Conservation (phyloP, 164 flowering plant genomes). For the Piper betle region DNA sequence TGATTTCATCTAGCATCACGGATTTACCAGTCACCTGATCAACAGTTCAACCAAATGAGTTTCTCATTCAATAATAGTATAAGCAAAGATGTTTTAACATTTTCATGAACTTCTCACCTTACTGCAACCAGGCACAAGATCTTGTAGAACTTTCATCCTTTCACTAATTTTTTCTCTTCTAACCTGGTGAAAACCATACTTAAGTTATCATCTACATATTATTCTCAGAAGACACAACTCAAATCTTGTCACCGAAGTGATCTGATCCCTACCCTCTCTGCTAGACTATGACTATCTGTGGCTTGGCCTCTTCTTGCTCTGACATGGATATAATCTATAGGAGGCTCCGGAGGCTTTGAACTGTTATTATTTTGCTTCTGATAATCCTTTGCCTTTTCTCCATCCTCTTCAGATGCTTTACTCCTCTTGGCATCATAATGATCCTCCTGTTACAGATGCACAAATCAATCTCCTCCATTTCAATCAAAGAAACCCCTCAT, state of each 20-base stretch:
- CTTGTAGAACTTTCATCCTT: slow-evolving; percentile 90
- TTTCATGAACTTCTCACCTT: slow-evolving; percentile 33
- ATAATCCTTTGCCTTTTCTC: slow-evolving; percentile 20
- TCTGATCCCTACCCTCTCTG: slow-evolving; percentile 64
- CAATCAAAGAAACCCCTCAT: too few relatives aligned
- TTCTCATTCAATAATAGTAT: neutral
- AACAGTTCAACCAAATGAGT: neutral
- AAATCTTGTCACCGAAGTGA: neutral
- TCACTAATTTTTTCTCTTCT: slow-evolving; percentile 92
- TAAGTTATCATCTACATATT: neutral
- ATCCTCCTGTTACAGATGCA: slow-evolving; percentile 32
- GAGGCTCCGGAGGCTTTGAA: slow-evolving; percentile 62
- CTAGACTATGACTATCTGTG: slow-evolving; percentile 96
- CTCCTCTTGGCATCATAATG: slow-evolving; percentile 40
- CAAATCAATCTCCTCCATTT: neutral
- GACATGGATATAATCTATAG: slow-evolving; percentile 91
- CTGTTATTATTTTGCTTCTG: slow-evolving; percentile 19
- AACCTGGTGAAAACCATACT: slow-evolving; percentile 29
- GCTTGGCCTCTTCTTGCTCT: slow-evolving; percentile 98
- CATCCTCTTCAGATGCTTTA: slow-evolving; percentile 28
- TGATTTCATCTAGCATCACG: slow-evolving; percentile 90
- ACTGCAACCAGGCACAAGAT: slow-evolving; percentile 94
- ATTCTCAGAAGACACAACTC: neutral
- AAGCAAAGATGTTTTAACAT: neutral
- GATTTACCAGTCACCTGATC: slow-evolving; percentile 90